Evolutionary conservation across 73 alveolate genomes (phyloP).

Genomic region (Blepharisma stoltei): DNA sequence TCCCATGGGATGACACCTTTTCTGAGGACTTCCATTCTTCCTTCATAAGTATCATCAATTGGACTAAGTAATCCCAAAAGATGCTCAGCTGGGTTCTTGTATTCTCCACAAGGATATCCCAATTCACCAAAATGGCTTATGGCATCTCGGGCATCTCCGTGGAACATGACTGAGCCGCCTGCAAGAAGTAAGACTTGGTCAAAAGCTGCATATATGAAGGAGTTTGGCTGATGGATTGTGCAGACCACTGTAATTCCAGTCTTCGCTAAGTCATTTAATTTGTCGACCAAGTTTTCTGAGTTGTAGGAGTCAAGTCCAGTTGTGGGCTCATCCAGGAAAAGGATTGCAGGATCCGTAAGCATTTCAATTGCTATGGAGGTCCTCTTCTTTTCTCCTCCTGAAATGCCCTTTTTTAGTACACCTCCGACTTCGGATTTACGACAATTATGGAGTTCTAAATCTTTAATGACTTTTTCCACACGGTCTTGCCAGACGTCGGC

Average conservation of each 20-base stretch:
- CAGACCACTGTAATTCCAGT: constrained; percentile 48
- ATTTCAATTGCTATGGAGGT: constrained; percentile 93
- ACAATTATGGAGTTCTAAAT: constrained; percentile 73
- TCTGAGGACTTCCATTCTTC: too few relatives aligned
- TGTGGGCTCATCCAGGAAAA: constrained; percentile 91
- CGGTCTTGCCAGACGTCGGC: constrained; percentile 51
- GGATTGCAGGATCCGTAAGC: constrained; percentile 86
- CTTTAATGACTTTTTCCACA: constrained; percentile 69
- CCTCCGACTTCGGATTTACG: constrained; percentile 85
- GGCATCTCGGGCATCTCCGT: constrained; percentile 33
- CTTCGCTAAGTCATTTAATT: constrained; percentile 23
- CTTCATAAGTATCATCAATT: too few relatives aligned
- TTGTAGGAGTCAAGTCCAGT: constrained; percentile 84
- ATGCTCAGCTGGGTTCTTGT: constrained; percentile 76
- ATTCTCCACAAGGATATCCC: constrained; percentile 64
- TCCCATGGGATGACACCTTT: too few relatives aligned
- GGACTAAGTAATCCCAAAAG: constrained; percentile 35
- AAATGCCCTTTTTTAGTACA: constrained; percentile 76
- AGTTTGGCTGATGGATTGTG: constrained; percentile 61
- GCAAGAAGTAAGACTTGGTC: constrained; percentile 45
- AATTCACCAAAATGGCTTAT: constrained; percentile 46
- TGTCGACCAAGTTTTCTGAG: constrained; percentile 29
- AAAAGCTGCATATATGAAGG: constrained; percentile 37
- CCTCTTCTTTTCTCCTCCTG: constrained; percentile 96
- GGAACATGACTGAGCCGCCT: constrained; percentile 39